Conservation (phyloP, 225 moss, liverwort and hornwort species). For the Bryoerythrophyllum caledonicum region DNA sequence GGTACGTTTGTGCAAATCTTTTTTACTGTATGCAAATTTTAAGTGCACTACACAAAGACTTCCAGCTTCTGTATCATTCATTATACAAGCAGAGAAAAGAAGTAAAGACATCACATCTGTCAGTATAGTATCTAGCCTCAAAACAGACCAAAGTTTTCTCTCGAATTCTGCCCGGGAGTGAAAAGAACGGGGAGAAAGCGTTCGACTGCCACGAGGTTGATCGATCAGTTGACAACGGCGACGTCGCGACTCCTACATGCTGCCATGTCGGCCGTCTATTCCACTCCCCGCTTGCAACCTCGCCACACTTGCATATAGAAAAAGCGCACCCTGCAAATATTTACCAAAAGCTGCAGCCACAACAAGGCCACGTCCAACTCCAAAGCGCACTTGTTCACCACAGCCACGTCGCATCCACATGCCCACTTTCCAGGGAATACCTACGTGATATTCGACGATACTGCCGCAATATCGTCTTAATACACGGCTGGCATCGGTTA, state of each 20-base stretch:
- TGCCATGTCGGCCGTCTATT: constrained; percentile 10
- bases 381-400: neutral
- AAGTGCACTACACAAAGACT: too few species aligned
- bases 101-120: too few species aligned
- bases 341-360: constrained; percentile 18
- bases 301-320: neutral
- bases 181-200: neutral
- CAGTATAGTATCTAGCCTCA: too few species aligned
- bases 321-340: neutral
- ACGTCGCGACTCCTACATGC: constrained; percentile 18
- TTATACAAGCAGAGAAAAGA: too few species aligned
- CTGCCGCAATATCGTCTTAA: fast-evolving
- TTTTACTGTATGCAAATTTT: too few species aligned
- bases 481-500: neutral
- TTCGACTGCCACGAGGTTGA: neutral
- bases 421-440: neutral
- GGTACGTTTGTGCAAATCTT: too few species aligned
- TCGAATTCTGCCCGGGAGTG: too few species aligned
- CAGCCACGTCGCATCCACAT: constrained; percentile 32
- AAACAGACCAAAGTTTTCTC: too few species aligned
- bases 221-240: neutral
- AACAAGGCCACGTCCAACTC: constrained; percentile 38
- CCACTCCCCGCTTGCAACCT: neutral
- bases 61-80: too few species aligned
- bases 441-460: neutral